Evolutionary conservation across 139 green algal genomes (phyloP), one percentile per base, ranked within the genome.

Genomic region (Tetradesmus obliquus): DNA sequence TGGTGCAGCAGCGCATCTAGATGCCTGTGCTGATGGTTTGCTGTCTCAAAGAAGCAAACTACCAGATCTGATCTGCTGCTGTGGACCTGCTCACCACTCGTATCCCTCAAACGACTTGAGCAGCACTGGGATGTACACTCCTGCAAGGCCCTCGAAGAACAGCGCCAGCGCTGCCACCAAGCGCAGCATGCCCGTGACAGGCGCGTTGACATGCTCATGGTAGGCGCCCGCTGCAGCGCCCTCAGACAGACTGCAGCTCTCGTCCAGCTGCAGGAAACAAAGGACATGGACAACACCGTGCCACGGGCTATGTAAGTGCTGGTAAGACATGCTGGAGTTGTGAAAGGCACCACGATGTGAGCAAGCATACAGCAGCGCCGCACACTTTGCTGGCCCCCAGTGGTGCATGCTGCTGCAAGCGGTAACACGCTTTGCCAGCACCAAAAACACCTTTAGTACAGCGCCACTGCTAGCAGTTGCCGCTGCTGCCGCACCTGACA

Each of bases 121-220:
- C 53, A 88, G 54, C 54, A 92, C 79, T 3, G 92, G 92, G 1
- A 93, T 83, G 90, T 94, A 94, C 55, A 94, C 89, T 17, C 92
- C 92, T 20, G 84, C 72, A 51, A 89, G 53, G 6, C 86, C 92
- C 74, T 94, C 92, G 5, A 86, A 4, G 2, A 93, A 71, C 62
- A 94, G 87, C 66, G 57, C 84, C 22, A 89, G 10, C 53, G 90
- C 92, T 24, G 79, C 90, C 1, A 86, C 7, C 24, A 74, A 4
- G 55, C 82, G 90, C n/a, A 92, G 81, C 83, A 54, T 12, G 19
- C 22, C 85, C 10, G 89, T 90, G 2, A 86, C 66, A 6, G n/a
- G 58, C 17, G 57, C 66, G 53, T 76, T 76, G 58, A 32, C 60
- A 22, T 32, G 57, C 17, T 79, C 69, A 22, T 86, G 19, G 3